Conservation (phyloP, 176 grass and related monocot species). For the Cymbopogon citratus region DNA sequence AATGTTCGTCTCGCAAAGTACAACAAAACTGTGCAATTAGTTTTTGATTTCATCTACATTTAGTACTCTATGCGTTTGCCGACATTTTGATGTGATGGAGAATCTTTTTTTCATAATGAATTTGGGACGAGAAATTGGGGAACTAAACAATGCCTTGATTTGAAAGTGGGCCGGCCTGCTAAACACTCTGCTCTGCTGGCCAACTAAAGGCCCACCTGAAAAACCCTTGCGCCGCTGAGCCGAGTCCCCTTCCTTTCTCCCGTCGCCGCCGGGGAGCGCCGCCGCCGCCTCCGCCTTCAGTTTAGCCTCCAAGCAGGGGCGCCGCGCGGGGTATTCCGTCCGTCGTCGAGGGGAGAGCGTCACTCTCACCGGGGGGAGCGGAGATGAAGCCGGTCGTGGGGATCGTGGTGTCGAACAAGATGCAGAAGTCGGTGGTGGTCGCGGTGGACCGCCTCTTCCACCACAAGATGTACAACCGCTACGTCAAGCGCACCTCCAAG, state of each 20-base stretch:
- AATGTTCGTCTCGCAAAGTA: too few species aligned
- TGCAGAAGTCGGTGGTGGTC: conserved; percentile 94
- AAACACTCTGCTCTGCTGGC: not conserved
- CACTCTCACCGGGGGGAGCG: not conserved
- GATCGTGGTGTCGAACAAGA: conserved; percentile 96
- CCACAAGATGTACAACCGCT: conserved; percentile 84
- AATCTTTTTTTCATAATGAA: too few species aligned
- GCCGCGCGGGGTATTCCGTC: not conserved
- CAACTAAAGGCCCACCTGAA: not conserved
- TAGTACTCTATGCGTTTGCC: too few species aligned
- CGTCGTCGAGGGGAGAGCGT: not conserved
- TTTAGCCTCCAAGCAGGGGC: not conserved
- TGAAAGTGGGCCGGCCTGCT: not conserved
- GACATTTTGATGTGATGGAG: too few species aligned
- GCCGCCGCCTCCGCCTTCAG: not conserved
- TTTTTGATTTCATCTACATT: too few species aligned
- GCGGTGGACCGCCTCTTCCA: conserved; percentile 95
- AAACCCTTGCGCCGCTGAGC: not conserved
- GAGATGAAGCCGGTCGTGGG: conserved; percentile 83
- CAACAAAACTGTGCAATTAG: too few species aligned
- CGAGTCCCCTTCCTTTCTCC: not conserved
- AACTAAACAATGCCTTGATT: too few species aligned
- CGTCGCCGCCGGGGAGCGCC: not conserved
- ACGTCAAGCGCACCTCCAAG: conserved; percentile 93
- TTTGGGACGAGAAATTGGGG: too few species aligned